phyloP scores from a whole-genome alignment of 345 rosid species.

The Dipteronia dyeriana region DNA sequence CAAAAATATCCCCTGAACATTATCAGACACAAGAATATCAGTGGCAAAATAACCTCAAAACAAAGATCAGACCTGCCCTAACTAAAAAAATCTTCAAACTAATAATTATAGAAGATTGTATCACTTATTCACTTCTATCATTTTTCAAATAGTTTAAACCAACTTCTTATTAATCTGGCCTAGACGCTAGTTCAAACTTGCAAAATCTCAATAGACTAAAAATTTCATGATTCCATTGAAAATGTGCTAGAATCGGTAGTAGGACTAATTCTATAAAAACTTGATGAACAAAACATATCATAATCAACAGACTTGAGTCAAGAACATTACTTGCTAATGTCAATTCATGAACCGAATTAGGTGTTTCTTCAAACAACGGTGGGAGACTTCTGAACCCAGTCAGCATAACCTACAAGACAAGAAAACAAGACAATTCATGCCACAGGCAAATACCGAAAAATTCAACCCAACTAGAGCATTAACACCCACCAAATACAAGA shows the following conservation, averaged over 20 bases:
- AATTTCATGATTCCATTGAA: neutral
- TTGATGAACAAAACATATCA: neutral
- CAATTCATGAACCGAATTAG: constrained; percentile 66
- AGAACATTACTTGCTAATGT: constrained; percentile 66
- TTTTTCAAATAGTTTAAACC: neutral
- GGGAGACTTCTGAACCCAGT: constrained; percentile 83
- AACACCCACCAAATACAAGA: neutral
- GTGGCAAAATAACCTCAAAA: neutral
- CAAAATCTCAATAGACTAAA: neutral
- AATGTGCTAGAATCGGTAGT: neutral
- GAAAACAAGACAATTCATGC: neutral
- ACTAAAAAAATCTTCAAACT: neutral
- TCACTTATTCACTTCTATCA: constrained; percentile 1
- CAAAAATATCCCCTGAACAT: constrained; percentile 78
- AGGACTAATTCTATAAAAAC: neutral
- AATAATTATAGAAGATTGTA: neutral
- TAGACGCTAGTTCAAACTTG: no score
- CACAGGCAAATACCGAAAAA: neutral
- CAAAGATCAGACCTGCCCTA: neutral
- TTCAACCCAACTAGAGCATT: neutral
- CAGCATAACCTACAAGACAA: constrained; percentile 66
- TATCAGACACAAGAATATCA: constrained; percentile 2
- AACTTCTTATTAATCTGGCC: neutral
- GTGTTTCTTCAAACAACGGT: constrained; percentile 77
- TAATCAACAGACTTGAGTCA: neutral